Evolutionary conservation across 768 basidiomycete genomes (phyloP).

Genomic region (Suillus spraguei): DNA sequence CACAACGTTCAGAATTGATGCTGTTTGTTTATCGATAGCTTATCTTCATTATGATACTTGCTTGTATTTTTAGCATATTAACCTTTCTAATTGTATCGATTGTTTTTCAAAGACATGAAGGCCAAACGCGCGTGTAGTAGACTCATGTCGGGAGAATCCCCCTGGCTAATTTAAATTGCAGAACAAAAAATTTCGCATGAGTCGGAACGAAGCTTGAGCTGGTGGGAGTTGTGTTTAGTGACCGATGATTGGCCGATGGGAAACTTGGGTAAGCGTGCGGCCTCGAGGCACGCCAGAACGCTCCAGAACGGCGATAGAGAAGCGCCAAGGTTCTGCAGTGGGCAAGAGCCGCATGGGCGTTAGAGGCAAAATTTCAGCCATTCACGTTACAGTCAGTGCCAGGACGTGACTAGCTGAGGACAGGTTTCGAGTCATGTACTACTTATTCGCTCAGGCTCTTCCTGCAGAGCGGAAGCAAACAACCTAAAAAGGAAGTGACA

Average conservation of each 20-base stretch:
- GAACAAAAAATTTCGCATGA: neutral
- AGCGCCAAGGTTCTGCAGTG: neutral
- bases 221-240: neutral
- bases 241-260: neutral
- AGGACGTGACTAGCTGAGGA: neutral
- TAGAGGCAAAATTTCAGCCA: neutral
- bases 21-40: neutral
- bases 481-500: slow-evolving; percentile 16
- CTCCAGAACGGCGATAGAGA: neutral
- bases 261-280: neutral
- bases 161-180: neutral
- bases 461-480: too few relatives aligned
- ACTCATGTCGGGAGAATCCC: neutral
- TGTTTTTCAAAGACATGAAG: neutral
- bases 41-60: neutral
- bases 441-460: neutral
- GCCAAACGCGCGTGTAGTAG: too few relatives aligned
- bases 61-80: neutral
- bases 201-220: neutral
- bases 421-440: neutral
- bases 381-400: neutral
- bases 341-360: neutral
- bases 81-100: too few relatives aligned
- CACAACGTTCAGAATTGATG: neutral
- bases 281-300: slow-evolving; percentile 1